Percentiles rank a stretch among this genome's conserved stretches.
Conservation (phyloP, 106 monocot genomes). For the Alisma plantagoaquatica region DNA sequence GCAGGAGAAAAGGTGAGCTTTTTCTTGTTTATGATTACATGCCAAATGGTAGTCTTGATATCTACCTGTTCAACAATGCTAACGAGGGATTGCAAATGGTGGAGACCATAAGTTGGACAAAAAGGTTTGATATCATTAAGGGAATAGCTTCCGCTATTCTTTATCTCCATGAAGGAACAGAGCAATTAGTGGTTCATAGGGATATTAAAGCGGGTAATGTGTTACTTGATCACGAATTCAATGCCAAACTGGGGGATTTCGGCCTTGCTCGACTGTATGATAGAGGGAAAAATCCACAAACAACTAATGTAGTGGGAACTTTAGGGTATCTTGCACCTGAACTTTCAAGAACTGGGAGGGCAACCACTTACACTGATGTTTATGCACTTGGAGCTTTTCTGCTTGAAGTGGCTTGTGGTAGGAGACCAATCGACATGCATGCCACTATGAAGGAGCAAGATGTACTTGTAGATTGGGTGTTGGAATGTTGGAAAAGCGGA, state of each 20-base stretch:
- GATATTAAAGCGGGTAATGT: constrained; percentile 39
- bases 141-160: neutral
- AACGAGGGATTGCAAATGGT: too few relatives aligned
- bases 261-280: constrained; percentile 3
- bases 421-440: neutral
- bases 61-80: neutral
- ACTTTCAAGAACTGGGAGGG: neutral
- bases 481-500: neutral
- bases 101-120: neutral
- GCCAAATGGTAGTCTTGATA: too few relatives aligned
- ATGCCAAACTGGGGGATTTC: constrained; percentile 6
- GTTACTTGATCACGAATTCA: neutral
- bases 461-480: neutral
- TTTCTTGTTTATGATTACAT: too few relatives aligned
- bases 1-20: too few relatives aligned
- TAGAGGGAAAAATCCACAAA: neutral
- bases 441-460: neutral
- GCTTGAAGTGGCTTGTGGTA: neutral
- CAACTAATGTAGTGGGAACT: constrained; percentile 1
- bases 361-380: neutral
- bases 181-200: too few relatives aligned
- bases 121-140: constrained; percentile 3
- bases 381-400: constrained; percentile 1
- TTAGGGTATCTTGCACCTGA: too few relatives aligned
- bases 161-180: constrained; percentile 3